Conservation (phyloP, 2,329 filamentous ascomycete species). For the Penicillium glabrum region DNA sequence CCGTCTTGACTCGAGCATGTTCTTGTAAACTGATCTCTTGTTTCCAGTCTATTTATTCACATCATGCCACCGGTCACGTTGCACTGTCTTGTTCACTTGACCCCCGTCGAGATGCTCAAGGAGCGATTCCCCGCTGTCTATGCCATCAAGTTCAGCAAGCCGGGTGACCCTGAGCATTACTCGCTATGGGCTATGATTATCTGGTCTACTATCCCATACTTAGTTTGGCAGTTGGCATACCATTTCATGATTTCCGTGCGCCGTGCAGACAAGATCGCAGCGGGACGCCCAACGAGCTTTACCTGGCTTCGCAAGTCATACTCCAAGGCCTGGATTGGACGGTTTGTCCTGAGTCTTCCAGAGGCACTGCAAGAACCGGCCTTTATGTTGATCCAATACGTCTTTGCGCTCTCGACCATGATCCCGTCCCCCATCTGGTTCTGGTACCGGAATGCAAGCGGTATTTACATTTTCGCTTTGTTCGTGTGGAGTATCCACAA, state of each 20-base stretch:
- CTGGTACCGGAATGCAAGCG: constrained; percentile 77
- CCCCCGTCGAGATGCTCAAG: constrained; percentile 64
- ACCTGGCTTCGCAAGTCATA: constrained; percentile 95
- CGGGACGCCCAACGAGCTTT: constrained; percentile 92
- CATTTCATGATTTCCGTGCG: constrained; percentile 95
- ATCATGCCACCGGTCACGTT: constrained; percentile 97
- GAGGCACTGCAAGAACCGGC: constrained; percentile 75
- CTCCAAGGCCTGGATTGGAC: constrained; percentile 84
- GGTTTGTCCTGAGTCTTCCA: constrained; percentile 77
- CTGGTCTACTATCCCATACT: constrained; percentile 92
- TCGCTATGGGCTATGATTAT: constrained; percentile 80
- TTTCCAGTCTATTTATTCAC: constrained; percentile 83
- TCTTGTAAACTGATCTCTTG: neutral
- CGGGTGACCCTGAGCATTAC: constrained; percentile 77
- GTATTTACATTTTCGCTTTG: constrained; percentile 73
- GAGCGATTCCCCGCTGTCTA: constrained; percentile 81
- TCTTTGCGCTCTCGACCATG: constrained; percentile 89
- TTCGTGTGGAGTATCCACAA: constrained; percentile 97
- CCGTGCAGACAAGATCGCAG: constrained; percentile 91
- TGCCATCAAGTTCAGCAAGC: constrained; percentile 68
- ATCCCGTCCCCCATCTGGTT: constrained; percentile 95
- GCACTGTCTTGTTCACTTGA: constrained; percentile 86
- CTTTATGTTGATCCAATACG: constrained; percentile 96
- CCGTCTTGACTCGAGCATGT: neutral
- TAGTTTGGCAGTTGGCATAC: constrained; percentile 88